Evolutionary conservation across 345 rosid species (phyloP), one percentile per base, ranked within the genome.

Genomic region (Ceriops tagal): DNA sequence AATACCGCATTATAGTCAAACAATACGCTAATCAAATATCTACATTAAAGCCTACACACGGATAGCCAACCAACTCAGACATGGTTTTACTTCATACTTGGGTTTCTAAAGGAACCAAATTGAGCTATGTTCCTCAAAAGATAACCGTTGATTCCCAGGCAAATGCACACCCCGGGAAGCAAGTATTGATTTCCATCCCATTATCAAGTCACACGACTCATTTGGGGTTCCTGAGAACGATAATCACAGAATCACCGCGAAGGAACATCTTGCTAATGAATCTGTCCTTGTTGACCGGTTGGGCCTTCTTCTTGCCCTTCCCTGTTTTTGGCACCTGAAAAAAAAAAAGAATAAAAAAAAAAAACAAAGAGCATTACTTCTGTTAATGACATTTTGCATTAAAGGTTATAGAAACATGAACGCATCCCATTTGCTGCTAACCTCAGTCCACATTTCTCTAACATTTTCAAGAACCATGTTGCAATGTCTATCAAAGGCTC

Each of bases 361-460:
- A 10, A 24, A 3, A 24, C 3, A n/a, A 9, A 16, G 3, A 49
- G 11, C 0, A 1, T 26, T n/a, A 28, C 27, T 26, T 52, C 16
- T n/a, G 39, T 11, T 20, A 43, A 8, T 21, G 31, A 24, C 59
- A 56, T 24, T 16, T 4, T 1, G 24, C 28, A 56, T 2, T 56
- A 15, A 24, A 22, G 26, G 2, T 56, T 5, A 28, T 26, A n/a
- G 51, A 26, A 43, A 21, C 1, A 5, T 8, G 8, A 9, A n/a
- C 3, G 64, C 61, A 69, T 71, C 77, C 11, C 16, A 22, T 11
- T 24, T 8, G 28, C 16, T 4, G 28, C 59, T 10, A 53, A 95
- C 99, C 99, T 95, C 99, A 31, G 98, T 90, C 99, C 99, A 95
- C 96, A 92, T 92, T 77, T 96, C 99, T 77, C 92, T 84, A 66